phyloP scores from a whole-genome alignment of 2,329 filamentous ascomycete species.

The Celoporthe dispersa region DNA sequence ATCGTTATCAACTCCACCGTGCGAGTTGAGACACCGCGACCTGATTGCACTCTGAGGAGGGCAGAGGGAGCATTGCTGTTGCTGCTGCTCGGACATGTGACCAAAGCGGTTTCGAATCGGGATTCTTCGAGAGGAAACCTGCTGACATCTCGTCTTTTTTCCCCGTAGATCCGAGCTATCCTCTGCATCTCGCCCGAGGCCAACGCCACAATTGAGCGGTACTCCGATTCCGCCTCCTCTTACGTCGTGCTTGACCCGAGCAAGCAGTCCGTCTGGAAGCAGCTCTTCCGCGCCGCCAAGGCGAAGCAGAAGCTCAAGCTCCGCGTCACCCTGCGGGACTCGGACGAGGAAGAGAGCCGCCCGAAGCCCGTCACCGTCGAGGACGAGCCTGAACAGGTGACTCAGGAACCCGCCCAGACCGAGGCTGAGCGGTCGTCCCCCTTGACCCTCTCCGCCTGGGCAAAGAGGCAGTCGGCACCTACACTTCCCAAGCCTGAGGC shows the following conservation, averaged over 20 bases:
- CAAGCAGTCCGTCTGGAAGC: conserved; percentile 89
- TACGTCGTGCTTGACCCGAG: conserved; percentile 79
- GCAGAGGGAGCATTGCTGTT: neutral
- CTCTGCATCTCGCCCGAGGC: conserved; percentile 68
- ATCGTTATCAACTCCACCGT: neutral
- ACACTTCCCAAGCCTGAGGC: neutral
- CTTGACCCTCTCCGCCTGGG: conserved; percentile 23
- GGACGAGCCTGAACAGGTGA: conserved; percentile 30
- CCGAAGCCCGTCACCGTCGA: conserved; percentile 38
- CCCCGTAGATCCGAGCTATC: conserved; percentile 66
- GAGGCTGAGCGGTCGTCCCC: conserved; percentile 32
- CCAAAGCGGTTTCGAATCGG: neutral
- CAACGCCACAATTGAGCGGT: conserved; percentile 80
- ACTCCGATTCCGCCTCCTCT: conserved; percentile 85
- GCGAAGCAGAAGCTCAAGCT: conserved; percentile 97
- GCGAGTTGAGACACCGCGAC: neutral
- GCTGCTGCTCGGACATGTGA: neutral
- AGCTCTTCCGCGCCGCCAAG: conserved; percentile 94
- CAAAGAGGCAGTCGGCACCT: neutral
- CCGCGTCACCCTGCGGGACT: conserved; percentile 61
- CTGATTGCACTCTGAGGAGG: neutral
- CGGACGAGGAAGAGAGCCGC: conserved; percentile 47
- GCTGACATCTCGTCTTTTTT: conserved; percentile 9
- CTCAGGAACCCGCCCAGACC: conserved; percentile 20
- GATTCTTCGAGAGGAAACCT: neutral